A percentile compares a stretch with the other conserved stretches of the same genome.
phyloP scores from a whole-genome alignment of 768 basidiomycete genomes.

The Trametes cinnabarina region DNA sequence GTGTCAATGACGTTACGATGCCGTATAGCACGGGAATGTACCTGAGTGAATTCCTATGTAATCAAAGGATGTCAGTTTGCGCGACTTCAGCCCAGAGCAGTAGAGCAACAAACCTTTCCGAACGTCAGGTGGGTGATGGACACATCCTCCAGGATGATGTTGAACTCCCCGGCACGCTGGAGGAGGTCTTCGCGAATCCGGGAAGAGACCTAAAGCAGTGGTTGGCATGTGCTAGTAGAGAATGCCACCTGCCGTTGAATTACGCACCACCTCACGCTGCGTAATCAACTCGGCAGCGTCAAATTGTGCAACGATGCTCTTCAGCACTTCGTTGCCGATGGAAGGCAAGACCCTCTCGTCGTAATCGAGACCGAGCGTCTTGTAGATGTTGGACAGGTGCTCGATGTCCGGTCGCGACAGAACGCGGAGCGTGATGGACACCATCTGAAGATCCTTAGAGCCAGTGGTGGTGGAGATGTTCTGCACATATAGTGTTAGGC shows the following conservation, averaged over 20 bases:
- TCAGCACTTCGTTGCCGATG: slow-evolving; percentile 96
- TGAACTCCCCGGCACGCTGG: slow-evolving; percentile 93
- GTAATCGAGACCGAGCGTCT: slow-evolving; percentile 91
- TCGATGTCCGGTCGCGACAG: slow-evolving; percentile 88
- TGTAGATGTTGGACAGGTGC: slow-evolving; percentile 91
- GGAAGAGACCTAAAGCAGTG: slow-evolving; percentile 65
- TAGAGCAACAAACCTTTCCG: slow-evolving; percentile 57
- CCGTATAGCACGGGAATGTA: slow-evolving; percentile 20
- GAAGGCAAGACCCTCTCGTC: slow-evolving; percentile 97
- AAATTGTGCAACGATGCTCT: slow-evolving; percentile 97
- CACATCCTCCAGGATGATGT: slow-evolving; percentile 94
- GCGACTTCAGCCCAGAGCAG: not conserved
- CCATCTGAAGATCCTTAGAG: slow-evolving; percentile 98
- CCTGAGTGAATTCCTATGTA: slow-evolving; percentile 79
- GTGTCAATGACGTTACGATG: slow-evolving; percentile 3
- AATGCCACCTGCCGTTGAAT: not conserved
- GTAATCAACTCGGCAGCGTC: slow-evolving; percentile 97
- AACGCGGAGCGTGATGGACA: slow-evolving; percentile 93
- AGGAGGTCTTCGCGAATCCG: slow-evolving; percentile 90
- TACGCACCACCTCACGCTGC: slow-evolving; percentile 90
- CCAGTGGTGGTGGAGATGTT: slow-evolving; percentile 99
- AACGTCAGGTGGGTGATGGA: slow-evolving; percentile 92
- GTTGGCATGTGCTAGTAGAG: not conserved
- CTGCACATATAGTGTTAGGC: slow-evolving; percentile 39
- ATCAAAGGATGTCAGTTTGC: slow-evolving; percentile 6